Conservation (phyloP, 2,329 filamentous ascomycete species). For the Monilinia polystroma region DNA sequence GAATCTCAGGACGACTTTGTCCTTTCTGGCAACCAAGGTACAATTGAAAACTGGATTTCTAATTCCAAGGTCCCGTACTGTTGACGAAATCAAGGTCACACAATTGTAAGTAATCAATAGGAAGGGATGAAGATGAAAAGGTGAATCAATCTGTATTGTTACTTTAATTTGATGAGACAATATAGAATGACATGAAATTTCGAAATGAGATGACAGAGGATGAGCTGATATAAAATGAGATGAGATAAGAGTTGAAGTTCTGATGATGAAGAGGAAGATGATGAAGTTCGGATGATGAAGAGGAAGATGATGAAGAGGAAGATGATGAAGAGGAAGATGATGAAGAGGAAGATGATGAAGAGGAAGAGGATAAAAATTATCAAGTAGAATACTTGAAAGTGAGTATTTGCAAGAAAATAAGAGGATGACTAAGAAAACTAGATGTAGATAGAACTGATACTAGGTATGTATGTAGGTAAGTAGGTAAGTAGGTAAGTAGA, state of each 20-base stretch:
- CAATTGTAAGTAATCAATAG: neutral
- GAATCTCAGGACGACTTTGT: neutral
- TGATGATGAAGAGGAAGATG: neutral
- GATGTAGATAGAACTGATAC: no score
- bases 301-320: neutral
- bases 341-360: neutral
- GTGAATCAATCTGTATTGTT: neutral
- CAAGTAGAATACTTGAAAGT: neutral
- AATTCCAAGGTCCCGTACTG: neutral
- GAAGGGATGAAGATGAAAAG: neutral
- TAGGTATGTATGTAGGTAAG: no score
- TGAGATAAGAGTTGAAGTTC: neutral
- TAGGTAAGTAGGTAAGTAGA: no score
- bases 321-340: neutral
- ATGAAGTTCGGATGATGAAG: neutral
- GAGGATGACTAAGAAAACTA: constrained; percentile 5
- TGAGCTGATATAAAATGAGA: neutral
- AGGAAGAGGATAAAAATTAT: neutral
- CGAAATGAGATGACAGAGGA: no score
- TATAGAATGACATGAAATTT: neutral
- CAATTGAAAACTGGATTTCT: neutral
- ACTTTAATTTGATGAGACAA: neutral
- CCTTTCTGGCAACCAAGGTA: neutral
- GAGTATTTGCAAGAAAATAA: neutral
- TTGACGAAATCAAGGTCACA: neutral